phyloP scores from a whole-genome alignment of 805 yeast genomes.

The Hanseniaspora jakobsenii region DNA sequence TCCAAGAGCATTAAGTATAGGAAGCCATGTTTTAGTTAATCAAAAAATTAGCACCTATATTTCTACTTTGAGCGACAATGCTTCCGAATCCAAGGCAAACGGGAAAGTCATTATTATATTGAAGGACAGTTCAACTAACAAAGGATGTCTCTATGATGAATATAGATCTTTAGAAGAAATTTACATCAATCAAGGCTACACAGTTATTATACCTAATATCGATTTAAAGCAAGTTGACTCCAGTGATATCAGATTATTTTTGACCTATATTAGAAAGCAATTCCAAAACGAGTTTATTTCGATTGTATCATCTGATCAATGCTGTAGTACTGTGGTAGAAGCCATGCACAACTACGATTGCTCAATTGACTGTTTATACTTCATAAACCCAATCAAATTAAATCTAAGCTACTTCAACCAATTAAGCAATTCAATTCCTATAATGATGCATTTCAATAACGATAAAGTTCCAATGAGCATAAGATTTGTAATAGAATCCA shows the following conservation, averaged over 20 bases:
- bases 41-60: constrained; percentile 12
- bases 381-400: constrained; percentile 12
- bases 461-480: constrained; percentile 15
- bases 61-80: constrained; percentile 4
- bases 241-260: constrained; percentile 4
- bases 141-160: constrained; percentile 12
- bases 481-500: constrained; percentile 13
- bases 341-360: background rate
- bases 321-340: constrained; percentile 2
- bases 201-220: constrained; percentile 13
- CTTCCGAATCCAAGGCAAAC: background rate
- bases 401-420: constrained; percentile 2
- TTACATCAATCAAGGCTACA: constrained; percentile 13
- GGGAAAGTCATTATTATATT: constrained; percentile 11
- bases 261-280: constrained; percentile 2
- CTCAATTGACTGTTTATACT: constrained; percentile 9
- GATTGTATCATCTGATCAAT: constrained; percentile 4
- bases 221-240: background rate
- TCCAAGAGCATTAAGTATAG: constrained; percentile 5
- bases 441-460: constrained; percentile 15
- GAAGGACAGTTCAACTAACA: constrained; percentile 3
- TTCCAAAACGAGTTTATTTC: constrained; percentile 9
- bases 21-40: constrained; percentile 11
- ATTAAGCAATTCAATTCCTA: constrained; percentile 7
- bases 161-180: constrained; percentile 8